These are phyloP conservation scores for Fulvia fulva DNA, from an alignment of 2,329 filamentous ascomycete genomes.

Conservation along the genomic window DNA sequence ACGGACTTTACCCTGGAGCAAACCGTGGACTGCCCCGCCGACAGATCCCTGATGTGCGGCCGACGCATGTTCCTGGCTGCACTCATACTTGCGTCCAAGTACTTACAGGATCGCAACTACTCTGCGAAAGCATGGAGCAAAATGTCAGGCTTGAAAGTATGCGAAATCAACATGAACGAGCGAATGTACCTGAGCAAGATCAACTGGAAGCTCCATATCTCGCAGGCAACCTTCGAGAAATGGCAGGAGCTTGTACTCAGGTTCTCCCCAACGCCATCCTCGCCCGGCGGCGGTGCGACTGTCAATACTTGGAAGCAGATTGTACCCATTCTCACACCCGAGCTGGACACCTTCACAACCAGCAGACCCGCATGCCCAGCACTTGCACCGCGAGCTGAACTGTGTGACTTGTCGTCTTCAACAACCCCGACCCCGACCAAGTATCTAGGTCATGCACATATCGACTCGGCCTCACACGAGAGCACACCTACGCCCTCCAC, in stretches of 20 bases:
- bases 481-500: constrained; percentile 42
- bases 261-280: constrained; percentile 60
- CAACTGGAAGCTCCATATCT: constrained; percentile 91
- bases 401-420: constrained; percentile 19
- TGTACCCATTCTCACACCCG: constrained; percentile 54
- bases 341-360: constrained; percentile 45
- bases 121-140: constrained; percentile 98
- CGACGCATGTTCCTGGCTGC: constrained; percentile 96
- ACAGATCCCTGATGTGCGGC: constrained; percentile 85
- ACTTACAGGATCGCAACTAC: constrained; percentile 95
- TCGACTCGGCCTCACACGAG: constrained; percentile 37
- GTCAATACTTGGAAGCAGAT: constrained; percentile 42
- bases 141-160: constrained; percentile 90
- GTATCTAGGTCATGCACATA: constrained; percentile 13
- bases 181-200: constrained; percentile 85
- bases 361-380: constrained; percentile 6
- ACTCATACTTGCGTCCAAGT: constrained; percentile 94
- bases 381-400: background rate
- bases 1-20: constrained; percentile 86
- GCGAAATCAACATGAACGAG: constrained; percentile 96
- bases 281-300: constrained; percentile 22
- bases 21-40: constrained; percentile 64
- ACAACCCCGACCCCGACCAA: constrained; percentile 24
- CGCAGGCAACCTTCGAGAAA: constrained; percentile 79
- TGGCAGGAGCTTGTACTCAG: constrained; percentile 92